Conservation (phyloP, 768 basidiomycete genomes). For the Suillus subaureus region DNA sequence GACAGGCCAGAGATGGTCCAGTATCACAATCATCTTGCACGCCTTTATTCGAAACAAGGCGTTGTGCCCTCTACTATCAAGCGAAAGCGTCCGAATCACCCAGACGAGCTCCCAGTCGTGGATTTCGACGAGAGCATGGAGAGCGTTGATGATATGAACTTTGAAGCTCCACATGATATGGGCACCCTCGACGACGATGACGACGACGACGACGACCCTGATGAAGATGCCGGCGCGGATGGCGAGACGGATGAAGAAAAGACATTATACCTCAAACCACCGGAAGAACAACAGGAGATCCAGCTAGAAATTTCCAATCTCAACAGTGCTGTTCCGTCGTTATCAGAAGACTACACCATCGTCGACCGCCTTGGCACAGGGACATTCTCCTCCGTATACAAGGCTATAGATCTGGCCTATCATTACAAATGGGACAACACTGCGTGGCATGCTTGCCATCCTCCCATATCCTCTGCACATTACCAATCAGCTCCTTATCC, state of each 20-base stretch:
- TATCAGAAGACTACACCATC: slow-evolving; percentile 70
- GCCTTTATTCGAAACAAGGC: slow-evolving; percentile 37
- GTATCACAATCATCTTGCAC: slow-evolving; percentile 54
- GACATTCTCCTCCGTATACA: slow-evolving; percentile 99
- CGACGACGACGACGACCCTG: slow-evolving; percentile 37
- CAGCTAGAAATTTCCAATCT: slow-evolving; percentile 77
- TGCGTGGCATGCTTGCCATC: slow-evolving; percentile 72
- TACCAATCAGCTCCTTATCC: slow-evolving; percentile 55
- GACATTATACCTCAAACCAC: slow-evolving; percentile 56
- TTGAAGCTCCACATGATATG: slow-evolving; percentile 39
- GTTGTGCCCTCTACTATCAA: slow-evolving; percentile 23
- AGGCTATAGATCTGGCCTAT: slow-evolving; percentile 81
- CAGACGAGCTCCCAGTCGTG: slow-evolving; percentile 32
- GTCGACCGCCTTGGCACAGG: slow-evolving; percentile 94
- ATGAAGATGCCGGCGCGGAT: slow-evolving; percentile 33
- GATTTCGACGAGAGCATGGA: slow-evolving; percentile 55
- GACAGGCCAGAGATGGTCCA: slow-evolving; percentile 41
- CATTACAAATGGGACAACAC: slow-evolving; percentile 77
- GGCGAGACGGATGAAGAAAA: slow-evolving; percentile 62
- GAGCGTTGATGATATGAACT: slow-evolving; percentile 40
- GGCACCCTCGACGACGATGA: slow-evolving; percentile 31
- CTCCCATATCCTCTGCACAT: slow-evolving; percentile 61
- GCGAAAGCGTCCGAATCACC: slow-evolving; percentile 18
- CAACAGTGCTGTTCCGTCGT: slow-evolving; percentile 61
- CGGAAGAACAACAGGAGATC: slow-evolving; percentile 75